These are phyloP conservation scores for Grosmannia penicillata DNA, from an alignment of 2,329 filamentous ascomycete genomes.

Conservation along the genomic window DNA sequence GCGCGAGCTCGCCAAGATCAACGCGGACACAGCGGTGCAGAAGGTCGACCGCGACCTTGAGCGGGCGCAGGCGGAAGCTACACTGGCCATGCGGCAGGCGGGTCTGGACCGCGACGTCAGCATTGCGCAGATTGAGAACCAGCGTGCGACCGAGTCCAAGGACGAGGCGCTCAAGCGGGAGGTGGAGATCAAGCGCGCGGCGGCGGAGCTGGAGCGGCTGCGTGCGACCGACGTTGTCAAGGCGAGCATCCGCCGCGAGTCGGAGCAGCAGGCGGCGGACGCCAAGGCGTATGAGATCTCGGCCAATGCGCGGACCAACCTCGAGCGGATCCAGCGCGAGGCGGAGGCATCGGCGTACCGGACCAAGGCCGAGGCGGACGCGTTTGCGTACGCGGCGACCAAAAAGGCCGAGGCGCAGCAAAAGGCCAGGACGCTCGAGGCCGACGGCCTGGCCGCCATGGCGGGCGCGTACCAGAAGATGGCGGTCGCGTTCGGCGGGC, in stretches of 20 bases:
- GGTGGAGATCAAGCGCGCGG: conserved; percentile 63
- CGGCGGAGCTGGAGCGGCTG: conserved; percentile 67
- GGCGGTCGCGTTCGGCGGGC: conserved; percentile 59
- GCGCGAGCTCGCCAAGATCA: conserved; percentile 76
- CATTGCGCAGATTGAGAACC: conserved; percentile 59
- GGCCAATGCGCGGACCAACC: conserved; percentile 41
- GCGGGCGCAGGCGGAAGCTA: conserved; percentile 64
- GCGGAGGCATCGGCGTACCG: conserved; percentile 26
- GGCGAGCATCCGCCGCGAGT: conserved; percentile 54
- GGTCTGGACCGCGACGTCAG: conserved; percentile 60
- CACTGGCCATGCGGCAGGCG: conserved; percentile 58
- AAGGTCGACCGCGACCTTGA: conserved; percentile 77
- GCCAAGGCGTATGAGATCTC: conserved; percentile 44
- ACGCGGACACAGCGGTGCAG: conserved; percentile 69
- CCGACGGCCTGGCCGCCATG: conserved; percentile 63
- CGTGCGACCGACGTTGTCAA: conserved; percentile 66
- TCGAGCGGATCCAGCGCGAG: conserved; percentile 30
- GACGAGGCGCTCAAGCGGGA: conserved; percentile 70
- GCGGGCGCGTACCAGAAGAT: conserved; percentile 67
- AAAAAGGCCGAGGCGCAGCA: conserved; percentile 37
- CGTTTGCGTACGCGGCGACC: conserved; percentile 20
- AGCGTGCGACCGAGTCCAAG: conserved; percentile 55
- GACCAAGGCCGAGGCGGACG: conserved; percentile 29
- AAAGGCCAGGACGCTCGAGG: conserved; percentile 51
- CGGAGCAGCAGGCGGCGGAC: conserved; percentile 54